Conservation (phyloP, 2,329 filamentous ascomycete genomes). For the Colletotrichum echinochloae region DNA sequence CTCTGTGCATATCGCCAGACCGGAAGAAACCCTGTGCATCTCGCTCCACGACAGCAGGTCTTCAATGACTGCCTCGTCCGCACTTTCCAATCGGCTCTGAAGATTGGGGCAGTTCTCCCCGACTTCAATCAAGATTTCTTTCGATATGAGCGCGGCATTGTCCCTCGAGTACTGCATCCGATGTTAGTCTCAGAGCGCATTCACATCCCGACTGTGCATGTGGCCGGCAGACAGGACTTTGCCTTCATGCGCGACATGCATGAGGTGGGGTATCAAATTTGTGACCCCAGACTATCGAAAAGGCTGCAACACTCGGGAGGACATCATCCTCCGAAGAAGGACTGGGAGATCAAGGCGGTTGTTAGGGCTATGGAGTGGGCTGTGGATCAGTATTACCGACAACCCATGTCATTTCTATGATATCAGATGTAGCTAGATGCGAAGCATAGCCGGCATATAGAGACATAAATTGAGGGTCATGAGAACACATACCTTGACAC, state of each 20-base stretch:
- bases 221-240: slow-evolving; percentile 28
- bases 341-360: slow-evolving; percentile 27
- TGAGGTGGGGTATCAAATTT: slow-evolving; percentile 32
- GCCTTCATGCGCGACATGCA: slow-evolving; percentile 37
- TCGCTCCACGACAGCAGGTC: slow-evolving; percentile 18
- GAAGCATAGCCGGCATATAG: too few species aligned
- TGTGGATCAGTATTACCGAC: slow-evolving; percentile 24
- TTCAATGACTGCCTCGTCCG: slow-evolving; percentile 28
- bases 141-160: background rate
- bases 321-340: slow-evolving; percentile 30
- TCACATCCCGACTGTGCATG: slow-evolving; percentile 34
- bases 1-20: slow-evolving; percentile 16
- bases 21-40: background rate
- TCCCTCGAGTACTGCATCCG: slow-evolving; percentile 26
- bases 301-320: slow-evolving; percentile 32
- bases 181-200: slow-evolving; percentile 28
- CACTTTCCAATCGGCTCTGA: slow-evolving; percentile 29
- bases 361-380: slow-evolving; percentile 40
- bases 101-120: slow-evolving; percentile 24
- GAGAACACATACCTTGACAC: too few species aligned
- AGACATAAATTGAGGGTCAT: too few species aligned
- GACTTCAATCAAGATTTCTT: slow-evolving; percentile 34
- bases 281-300: slow-evolving; percentile 21
- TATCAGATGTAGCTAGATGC: too few species aligned
- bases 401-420: slow-evolving; percentile 24